These are phyloP conservation scores for Plasmodium chabaudi DNA, from an alignment of 169 alveolate genomes.

Conservation along the genomic window DNA sequence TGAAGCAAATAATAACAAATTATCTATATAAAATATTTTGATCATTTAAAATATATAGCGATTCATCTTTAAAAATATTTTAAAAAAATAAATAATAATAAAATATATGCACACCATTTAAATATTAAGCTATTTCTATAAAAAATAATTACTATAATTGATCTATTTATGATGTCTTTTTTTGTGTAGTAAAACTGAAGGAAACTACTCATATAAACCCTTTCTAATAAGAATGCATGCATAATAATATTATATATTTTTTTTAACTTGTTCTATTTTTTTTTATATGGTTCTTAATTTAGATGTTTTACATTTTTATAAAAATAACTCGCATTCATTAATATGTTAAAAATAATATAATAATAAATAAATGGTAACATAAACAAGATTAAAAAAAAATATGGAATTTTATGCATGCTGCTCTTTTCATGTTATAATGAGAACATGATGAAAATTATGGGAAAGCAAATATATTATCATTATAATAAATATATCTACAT, in stretches of 20 bases:
- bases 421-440: not conserved
- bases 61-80: not conserved
- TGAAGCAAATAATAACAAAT: not conserved
- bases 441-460: not conserved
- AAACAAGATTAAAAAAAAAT: not conserved
- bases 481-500: conserved; percentile 7
- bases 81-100: not conserved
- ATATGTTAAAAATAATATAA: not conserved
- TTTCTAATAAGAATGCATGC: conserved; percentile 40
- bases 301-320: conserved; percentile 4
- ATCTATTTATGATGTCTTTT: too few species aligned
- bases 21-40: conserved; percentile 7
- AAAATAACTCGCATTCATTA: not conserved
- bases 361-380: not conserved
- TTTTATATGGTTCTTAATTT: conserved; percentile 5
- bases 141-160: not conserved
- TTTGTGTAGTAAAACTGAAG: not conserved
- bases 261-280: conserved; percentile 15
- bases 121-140: conserved; percentile 14
- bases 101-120: not conserved
- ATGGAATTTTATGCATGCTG: not conserved
- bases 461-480: not conserved
- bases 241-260: conserved; percentile 7
- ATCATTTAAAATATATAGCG: conserved; percentile 5
- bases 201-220: not conserved